phyloP scores from a whole-genome alignment of 2,329 filamentous ascomycete species.

The Penicillium frequentans region DNA sequence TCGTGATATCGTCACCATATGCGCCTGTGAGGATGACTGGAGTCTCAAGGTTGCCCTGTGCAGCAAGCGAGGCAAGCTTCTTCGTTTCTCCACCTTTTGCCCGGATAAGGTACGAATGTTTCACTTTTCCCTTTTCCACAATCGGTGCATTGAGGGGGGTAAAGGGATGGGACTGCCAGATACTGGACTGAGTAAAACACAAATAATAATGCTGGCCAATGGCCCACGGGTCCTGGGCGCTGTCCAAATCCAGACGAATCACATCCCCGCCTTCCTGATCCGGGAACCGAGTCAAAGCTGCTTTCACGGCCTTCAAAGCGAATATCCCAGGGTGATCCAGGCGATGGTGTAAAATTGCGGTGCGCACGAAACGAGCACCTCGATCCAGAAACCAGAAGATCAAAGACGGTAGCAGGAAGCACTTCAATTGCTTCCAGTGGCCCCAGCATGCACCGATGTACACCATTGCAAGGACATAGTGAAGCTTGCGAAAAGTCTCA shows the following conservation, averaged over 20 bases:
- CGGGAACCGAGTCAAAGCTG: conserved; percentile 55
- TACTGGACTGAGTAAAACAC: conserved; percentile 63
- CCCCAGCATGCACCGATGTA: conserved; percentile 76
- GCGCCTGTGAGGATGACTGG: conserved; percentile 63
- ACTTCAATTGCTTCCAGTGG: conserved; percentile 68
- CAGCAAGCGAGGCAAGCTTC: conserved; percentile 25
- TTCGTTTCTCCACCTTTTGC: conserved; percentile 46
- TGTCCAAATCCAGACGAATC: conserved; percentile 65
- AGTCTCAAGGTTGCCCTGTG: conserved; percentile 38
- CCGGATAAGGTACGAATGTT: conserved; percentile 45
- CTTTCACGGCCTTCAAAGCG: conserved; percentile 34
- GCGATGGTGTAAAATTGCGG: conserved; percentile 56
- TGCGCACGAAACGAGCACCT: conserved; percentile 58
- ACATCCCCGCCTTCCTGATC: conserved; percentile 61
- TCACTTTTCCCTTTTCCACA: conserved; percentile 25
- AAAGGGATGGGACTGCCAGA: conserved; percentile 74
- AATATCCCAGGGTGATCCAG: conserved; percentile 9
- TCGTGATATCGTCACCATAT: conserved; percentile 58
- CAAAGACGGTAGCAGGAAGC: conserved; percentile 67
- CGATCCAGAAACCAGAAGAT: conserved; percentile 67
- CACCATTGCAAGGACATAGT: conserved; percentile 71
- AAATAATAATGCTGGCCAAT: conserved; percentile 72
- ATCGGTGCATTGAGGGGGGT: conserved; percentile 60
- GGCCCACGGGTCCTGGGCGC: conserved; percentile 61
- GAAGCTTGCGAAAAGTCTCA: conserved; percentile 73